phyloP scores from a whole-genome alignment of 1,284 basidiomycete species.

The Ceratobasidium sp. region DNA sequence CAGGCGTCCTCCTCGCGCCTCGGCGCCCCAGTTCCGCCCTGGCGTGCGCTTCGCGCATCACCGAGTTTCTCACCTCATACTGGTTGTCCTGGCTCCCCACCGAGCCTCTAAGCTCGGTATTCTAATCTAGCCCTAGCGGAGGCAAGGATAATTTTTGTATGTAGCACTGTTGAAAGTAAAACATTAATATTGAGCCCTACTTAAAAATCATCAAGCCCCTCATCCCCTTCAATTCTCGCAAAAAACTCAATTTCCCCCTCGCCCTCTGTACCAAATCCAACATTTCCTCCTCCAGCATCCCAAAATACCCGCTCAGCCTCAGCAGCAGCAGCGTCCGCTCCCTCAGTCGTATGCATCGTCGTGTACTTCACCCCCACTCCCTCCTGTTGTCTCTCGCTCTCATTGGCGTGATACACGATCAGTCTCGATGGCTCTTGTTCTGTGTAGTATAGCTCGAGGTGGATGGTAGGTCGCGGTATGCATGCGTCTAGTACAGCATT shows the following conservation, averaged over 20 bases:
- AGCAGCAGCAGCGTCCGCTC: constrained; percentile 66
- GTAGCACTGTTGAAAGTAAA: too few relatives aligned
- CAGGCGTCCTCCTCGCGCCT: too few relatives aligned
- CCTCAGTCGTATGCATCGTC: constrained; percentile 55
- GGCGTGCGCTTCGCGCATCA: too few relatives aligned
- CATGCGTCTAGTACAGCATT: constrained; percentile 47
- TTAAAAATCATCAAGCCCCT: constrained; percentile 56
- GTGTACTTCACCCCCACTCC: not conserved
- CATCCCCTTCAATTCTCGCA: constrained; percentile 58
- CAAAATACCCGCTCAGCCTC: constrained; percentile 73
- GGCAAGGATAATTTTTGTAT: too few relatives aligned
- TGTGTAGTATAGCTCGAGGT: not conserved
- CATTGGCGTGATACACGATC: constrained; percentile 13
- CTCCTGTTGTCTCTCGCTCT: not conserved
- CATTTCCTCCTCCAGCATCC: constrained; percentile 56
- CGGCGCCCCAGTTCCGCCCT: too few relatives aligned
- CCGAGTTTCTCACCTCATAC: too few relatives aligned
- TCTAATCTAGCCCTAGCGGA: too few relatives aligned
- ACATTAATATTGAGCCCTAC: too few relatives aligned
- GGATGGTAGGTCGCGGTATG: not conserved
- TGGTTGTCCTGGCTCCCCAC: too few relatives aligned
- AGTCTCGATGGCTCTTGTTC: not conserved
- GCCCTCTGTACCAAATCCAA: constrained; percentile 26
- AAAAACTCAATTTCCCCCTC: constrained; percentile 55
- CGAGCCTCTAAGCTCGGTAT: too few relatives aligned